phyloP scores from a whole-genome alignment of 306 rosid species.

The Glycine soja region DNA sequence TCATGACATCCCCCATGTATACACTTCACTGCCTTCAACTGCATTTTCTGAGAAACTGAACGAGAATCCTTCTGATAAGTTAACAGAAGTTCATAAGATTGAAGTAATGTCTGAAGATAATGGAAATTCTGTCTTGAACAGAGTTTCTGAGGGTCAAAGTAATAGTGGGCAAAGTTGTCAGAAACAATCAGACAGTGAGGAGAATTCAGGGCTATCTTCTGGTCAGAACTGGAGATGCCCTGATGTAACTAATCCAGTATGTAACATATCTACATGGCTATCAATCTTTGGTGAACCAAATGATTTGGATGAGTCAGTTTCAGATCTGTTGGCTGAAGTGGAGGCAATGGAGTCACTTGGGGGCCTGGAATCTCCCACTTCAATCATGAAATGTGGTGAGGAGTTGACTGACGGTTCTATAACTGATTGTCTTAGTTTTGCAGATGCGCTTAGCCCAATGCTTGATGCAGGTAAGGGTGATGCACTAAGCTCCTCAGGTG shows the following conservation, averaged over 20 bases:
- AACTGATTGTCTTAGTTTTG: conserved; percentile 67
- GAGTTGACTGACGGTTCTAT: conserved; percentile 70
- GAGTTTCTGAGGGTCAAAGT: conserved; percentile 58
- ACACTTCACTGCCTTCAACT: conserved; percentile 56
- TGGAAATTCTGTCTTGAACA: conserved; percentile 58
- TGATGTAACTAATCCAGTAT: conserved; percentile 47
- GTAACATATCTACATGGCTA: conserved; percentile 66
- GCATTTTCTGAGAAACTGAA: conserved; percentile 50
- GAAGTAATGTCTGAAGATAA: conserved; percentile 51
- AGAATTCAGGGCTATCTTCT: conserved; percentile 77
- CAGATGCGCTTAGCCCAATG: conserved; percentile 69
- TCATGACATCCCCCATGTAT: conserved; percentile 51
- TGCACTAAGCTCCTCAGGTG: conserved; percentile 74
- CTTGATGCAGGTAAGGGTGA: conserved; percentile 80
- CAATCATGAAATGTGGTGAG: conserved; percentile 64
- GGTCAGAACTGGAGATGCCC: conserved; percentile 71
- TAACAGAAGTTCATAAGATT: conserved; percentile 50
- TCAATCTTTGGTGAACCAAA: conserved; percentile 65
- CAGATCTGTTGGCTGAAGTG: conserved; percentile 94
- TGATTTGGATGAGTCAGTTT: conserved; percentile 85
- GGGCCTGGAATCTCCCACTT: conserved; percentile 72
- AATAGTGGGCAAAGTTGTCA: conserved; percentile 56
- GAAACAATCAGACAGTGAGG: conserved; percentile 75
- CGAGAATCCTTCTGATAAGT: conserved; percentile 48
- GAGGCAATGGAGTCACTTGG: conserved; percentile 88